Base-by-base conservation (phyloP, 495 filamentous ascomycete genomes). In the Cairneyella variabilis region DNA sequence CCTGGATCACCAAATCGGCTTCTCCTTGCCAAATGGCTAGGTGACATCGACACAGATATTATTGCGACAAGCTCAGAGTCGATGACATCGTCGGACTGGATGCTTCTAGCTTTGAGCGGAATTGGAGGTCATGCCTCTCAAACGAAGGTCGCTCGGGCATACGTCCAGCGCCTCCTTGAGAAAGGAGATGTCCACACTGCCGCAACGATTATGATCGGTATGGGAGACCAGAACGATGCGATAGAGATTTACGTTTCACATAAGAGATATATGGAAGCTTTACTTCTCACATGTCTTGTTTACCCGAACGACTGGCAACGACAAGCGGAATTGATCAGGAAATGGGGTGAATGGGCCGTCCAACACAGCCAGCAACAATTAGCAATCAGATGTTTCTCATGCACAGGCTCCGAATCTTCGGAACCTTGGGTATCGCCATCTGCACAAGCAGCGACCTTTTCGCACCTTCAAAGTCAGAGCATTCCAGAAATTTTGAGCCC, bases 221-320 rank as follows among this genome's bases (percentile, higher is more conserved):
- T 98, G 61, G 95, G 91, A 7, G 92, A 97, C 60, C 79, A 85
- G 57, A 92, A 96, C 59, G 95, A 97, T 67, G 93, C 95, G 0
- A 87, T 98, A 55, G 93, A 97, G 65, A 88, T 97, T 28, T 98
- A 98, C 65, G 83, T 97, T 28, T 96, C 92, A 17, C 90, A 89
- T 54, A 90, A 86, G 63, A 82, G 82, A 68, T 95, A 84, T 67
- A 86, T 98, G 88, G 95, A 95, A 71, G 93, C 89, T 36, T 76
- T 93, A 30, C 74, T 93, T 14, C 76, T 95, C 58, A 85, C 85
- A 8, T 92, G 85, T 64, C 75, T 90, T 11, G 76, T 87, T 26
- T 84, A 83, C 66, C 83, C 85, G 11, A 65, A 68, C 1, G 91
- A 96, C 46, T 98, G 93, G 95, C 87, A 91, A 62, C 83, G 90